Evolutionary conservation across 805 yeast species (phyloP).

Genomic region (Kuraishia hungarica): DNA sequence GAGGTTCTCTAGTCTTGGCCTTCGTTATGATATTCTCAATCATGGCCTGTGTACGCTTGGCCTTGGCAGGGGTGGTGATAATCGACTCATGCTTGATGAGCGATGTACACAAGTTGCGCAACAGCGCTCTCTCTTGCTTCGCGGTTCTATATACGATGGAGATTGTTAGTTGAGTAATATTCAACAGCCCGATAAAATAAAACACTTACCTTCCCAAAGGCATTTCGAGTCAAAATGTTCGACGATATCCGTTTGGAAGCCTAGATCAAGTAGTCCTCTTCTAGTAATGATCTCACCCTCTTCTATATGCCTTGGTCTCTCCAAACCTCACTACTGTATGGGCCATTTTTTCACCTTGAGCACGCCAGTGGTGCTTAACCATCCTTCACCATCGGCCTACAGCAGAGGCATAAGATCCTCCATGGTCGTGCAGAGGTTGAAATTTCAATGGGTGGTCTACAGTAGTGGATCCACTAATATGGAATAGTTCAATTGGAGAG

Average conservation of each 20-base stretch:
- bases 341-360: neutral
- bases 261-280: too few relatives aligned
- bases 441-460: neutral
- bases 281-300: neutral
- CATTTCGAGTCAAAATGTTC: neutral
- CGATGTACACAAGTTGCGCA: constrained; percentile 60
- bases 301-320: neutral
- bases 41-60: constrained; percentile 55
- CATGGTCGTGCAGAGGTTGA: neutral
- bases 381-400: neutral
- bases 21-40: constrained; percentile 58
- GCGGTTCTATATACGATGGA: constrained; percentile 24
- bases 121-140: constrained; percentile 44
- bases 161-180: neutral
- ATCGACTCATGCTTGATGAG: constrained; percentile 64
- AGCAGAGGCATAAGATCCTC: too few relatives aligned
- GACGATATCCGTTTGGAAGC: neutral
- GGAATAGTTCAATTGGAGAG: neutral
- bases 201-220: constrained; percentile 7
- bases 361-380: neutral
- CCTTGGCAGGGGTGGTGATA: constrained; percentile 67
- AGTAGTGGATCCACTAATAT: neutral
- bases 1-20: constrained; percentile 29
- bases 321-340: neutral
- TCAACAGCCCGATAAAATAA: too few relatives aligned